Base-by-base conservation (phyloP, 495 filamentous ascomycete genomes). In the Endocarpon pusillum region DNA sequence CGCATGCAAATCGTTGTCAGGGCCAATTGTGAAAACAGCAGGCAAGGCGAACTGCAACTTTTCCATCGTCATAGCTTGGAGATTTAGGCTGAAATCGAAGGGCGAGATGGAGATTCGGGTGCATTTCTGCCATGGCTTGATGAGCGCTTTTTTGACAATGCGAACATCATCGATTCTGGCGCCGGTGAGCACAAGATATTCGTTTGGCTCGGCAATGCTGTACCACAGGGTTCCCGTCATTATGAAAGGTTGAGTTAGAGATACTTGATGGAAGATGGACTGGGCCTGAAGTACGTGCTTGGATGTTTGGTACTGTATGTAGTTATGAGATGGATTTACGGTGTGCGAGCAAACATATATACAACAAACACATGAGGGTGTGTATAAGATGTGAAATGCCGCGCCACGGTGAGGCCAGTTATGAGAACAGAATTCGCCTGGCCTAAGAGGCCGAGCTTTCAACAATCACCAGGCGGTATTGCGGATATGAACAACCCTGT, bases 11-110 rank as follows among this genome's bases (percentile, higher is more conserved):
- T 75, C 66, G 40, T 80, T 69, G 36, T 79, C 67, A 19, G 81
- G 81, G 22, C 81, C 81, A 39, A 87, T 73, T 16, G 81, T 87
- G 52, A 87, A 85, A 26, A 84, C 77, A n/a, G 81, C 78, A 7
- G 81, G 81, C 4, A 83, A 64, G 17, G 68, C 57, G 49, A 82
- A 82, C 31, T 82, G 75, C 7, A 87, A 63, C 54, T 85, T 87
- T 52, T 86, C 81, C 37, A 73, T 63, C 15, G 78, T 87, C 79
- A 85, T 87, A 19, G 81, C 81, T 50, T 83, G 77, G 3, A 86
- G 65, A 30, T 64, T 69, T 52, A 86, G 72, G 22, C 64, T 62
- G 48, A 81, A 82, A 51, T 84, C 79, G 51, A 78, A 79, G 0
- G 81, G 81, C 38, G 77, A 71, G 33, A 84, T 74, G 16, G 59